Evolutionary conservation across 164 flowering plant species (phyloP).

Genomic region (Akebia trifoliata): DNA sequence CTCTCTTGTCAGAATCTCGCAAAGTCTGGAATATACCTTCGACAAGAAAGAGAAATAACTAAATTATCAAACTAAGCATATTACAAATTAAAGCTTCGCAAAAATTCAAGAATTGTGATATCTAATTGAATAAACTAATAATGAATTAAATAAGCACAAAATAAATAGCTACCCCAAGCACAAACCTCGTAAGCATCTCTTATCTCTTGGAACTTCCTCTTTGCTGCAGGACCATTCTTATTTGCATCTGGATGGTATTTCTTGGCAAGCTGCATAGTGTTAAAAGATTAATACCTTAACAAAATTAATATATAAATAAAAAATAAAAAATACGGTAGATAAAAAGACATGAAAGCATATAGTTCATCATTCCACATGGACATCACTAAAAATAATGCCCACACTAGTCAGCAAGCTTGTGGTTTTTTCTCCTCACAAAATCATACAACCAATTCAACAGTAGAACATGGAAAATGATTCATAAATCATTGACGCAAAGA

Average conservation of each 20-base stretch:
- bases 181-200: conserved; percentile 94
- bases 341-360: neutral
- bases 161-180: conserved; percentile 7
- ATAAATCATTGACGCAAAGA: too few species aligned
- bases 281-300: neutral
- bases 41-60: conserved; percentile 19
- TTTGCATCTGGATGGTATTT: conserved; percentile 95
- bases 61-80: conserved; percentile 9
- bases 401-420: neutral
- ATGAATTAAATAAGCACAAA: neutral
- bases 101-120: neutral
- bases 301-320: too few species aligned
- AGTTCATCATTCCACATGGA: neutral
- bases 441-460: neutral
- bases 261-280: conserved; percentile 74
- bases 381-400: neutral
- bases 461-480: neutral
- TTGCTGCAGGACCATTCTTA: conserved; percentile 71
- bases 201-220: conserved; percentile 91
- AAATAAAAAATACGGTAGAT: neutral
- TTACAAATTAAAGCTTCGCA: neutral
- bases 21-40: conserved; percentile 60
- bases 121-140: neutral
- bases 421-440: neutral
- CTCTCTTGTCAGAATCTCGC: conserved; percentile 63